phyloP scores from a whole-genome alignment of 2,329 filamentous ascomycete species.

The Triangularia setosa region DNA sequence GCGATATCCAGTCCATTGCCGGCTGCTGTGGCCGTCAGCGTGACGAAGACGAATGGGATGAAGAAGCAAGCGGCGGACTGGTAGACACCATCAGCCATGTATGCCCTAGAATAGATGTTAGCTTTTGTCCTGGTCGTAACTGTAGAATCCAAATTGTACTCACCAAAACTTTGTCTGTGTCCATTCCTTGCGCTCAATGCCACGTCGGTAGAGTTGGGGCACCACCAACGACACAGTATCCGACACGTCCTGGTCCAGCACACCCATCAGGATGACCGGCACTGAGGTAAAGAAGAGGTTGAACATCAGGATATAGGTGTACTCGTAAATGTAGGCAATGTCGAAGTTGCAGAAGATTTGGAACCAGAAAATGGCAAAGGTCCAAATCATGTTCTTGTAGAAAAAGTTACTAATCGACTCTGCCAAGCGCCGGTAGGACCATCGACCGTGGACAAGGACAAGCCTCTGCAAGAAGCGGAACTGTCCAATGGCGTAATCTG shows the following conservation, averaged over 20 bases:
- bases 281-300: slow-evolving; percentile 96
- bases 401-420: slow-evolving; percentile 99
- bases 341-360: slow-evolving; percentile 95
- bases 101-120: slow-evolving; percentile 58
- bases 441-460: slow-evolving; percentile 85
- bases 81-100: slow-evolving; percentile 93
- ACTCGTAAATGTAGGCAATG: slow-evolving; percentile 94
- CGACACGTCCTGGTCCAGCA: slow-evolving; percentile 94
- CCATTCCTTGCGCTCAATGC: slow-evolving; percentile 96
- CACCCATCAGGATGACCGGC: slow-evolving; percentile 91
- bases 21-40: slow-evolving; percentile 63
- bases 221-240: slow-evolving; percentile 92
- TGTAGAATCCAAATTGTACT: slow-evolving; percentile 32
- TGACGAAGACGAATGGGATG: slow-evolving; percentile 80
- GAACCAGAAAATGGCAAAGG: slow-evolving; percentile 94
- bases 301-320: slow-evolving; percentile 95
- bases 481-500: slow-evolving; percentile 91
- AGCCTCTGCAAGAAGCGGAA: slow-evolving; percentile 84
- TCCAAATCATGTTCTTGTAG: slow-evolving; percentile 99
- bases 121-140: neutral
- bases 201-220: slow-evolving; percentile 89
- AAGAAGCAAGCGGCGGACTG: slow-evolving; percentile 93
- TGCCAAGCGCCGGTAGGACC: slow-evolving; percentile 91
- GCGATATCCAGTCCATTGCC: slow-evolving; percentile 70
- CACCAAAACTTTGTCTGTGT: slow-evolving; percentile 96